Base-by-base conservation (phyloP, 768 basidiomycete species). In the Crucibulum laeve region DNA sequence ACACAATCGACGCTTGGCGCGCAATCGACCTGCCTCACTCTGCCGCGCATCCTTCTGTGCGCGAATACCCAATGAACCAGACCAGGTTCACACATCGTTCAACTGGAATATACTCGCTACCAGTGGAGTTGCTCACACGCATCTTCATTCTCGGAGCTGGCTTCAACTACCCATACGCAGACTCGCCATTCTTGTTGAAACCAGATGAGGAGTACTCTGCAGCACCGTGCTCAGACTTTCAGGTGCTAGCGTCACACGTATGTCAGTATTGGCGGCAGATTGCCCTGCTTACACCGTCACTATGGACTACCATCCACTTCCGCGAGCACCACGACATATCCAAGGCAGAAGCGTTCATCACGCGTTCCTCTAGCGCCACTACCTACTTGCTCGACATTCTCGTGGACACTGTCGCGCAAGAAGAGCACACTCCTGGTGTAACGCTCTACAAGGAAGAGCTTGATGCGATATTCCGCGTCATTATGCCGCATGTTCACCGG, bases 291-390 rank as follows among this genome's bases (percentile, higher is more conserved):
- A 78, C 71, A 1, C 67, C 75, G 3, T 60, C 59, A 23, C 67
- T 83, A 22, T 80, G 82, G 82, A 73, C 70, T 5, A 71, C 69
- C 8, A 60, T 85, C 22, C 74, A 76, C 51, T 74, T 83, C 49
- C 69, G 75, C 28, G 70, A 74, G 40, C 67, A 65, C 1, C 56
- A 63, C 3, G 78, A 84, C 55, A 64, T 82, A 38, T 47, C 53
- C 15, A 72, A 80, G 24, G 79, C 75, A 19, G 35, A 55, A 25
- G 60, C 58, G 10, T 82, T 75, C 53, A 64, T 82, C 47, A 47
- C 49, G 14, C 65, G 71, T 22, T 70, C 57, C 44, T 55, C 52
- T 17, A 48, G 43, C 25, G 57, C 53, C 15, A 46, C 44, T 11
- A 57, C 48, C 2, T 56, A 49, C 48, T 61, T 64, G 17, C 60